Conservation (phyloP, 108 stramenopile species). For the Nitzschia palea region DNA sequence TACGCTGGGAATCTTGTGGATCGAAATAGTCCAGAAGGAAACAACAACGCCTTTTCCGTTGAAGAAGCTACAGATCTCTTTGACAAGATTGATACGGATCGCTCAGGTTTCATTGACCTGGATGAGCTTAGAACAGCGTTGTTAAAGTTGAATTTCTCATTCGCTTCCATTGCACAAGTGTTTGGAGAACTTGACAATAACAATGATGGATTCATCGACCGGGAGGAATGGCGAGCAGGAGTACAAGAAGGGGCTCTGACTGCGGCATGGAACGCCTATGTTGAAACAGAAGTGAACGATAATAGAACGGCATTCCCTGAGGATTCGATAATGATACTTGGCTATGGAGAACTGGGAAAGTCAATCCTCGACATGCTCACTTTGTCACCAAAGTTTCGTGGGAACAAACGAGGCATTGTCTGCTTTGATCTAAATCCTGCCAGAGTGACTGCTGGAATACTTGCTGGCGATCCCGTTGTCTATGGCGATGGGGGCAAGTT, state of each 20-base stretch:
- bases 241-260: constrained; percentile 41
- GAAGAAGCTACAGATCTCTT: constrained; percentile 44
- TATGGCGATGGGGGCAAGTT: constrained; percentile 63
- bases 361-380: constrained; percentile 42
- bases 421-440: constrained; percentile 59
- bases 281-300: neutral
- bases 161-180: constrained; percentile 47
- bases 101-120: constrained; percentile 48
- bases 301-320: constrained; percentile 32
- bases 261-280: constrained; percentile 32
- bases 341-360: constrained; percentile 64
- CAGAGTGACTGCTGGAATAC: constrained; percentile 49
- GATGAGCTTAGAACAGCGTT: constrained; percentile 47
- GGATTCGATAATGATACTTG: constrained; percentile 71
- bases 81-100: constrained; percentile 50
- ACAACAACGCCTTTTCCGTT: constrained; percentile 30
- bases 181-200: constrained; percentile 68
- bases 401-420: constrained; percentile 47
- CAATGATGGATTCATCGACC: constrained; percentile 62
- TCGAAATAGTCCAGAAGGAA: constrained; percentile 5
- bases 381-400: constrained; percentile 27
- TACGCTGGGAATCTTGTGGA: constrained; percentile 55
- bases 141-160: constrained; percentile 26
- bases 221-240: constrained; percentile 53
- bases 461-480: constrained; percentile 58